These are phyloP conservation scores for Papiliotrema fonsecae DNA, from an alignment of 1,284 basidiomycete species.

Conservation along the genomic window DNA sequence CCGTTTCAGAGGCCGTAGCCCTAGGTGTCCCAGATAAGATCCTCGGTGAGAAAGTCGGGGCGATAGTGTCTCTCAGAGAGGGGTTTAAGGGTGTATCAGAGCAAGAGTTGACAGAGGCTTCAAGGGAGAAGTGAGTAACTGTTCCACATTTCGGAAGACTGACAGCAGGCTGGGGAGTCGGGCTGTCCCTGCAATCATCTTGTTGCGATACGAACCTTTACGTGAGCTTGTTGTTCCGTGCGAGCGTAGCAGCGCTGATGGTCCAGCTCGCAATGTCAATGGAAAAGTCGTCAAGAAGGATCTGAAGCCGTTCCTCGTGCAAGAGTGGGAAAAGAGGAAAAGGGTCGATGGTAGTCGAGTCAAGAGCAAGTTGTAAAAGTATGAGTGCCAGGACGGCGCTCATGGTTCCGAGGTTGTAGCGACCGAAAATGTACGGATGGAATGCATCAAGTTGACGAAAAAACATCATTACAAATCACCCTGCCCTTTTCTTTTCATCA, in stretches of 20 bases:
- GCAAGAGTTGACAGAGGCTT: slow-evolving; percentile 11
- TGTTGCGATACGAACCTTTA: slow-evolving; percentile 17
- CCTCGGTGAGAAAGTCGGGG: slow-evolving; percentile 38
- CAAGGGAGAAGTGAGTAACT: slow-evolving; percentile 11
- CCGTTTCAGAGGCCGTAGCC: slow-evolving; percentile 33
- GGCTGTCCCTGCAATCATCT: slow-evolving; percentile 24
- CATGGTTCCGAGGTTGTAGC: too few relatives aligned
- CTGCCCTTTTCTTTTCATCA: too few relatives aligned
- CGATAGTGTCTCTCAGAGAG: slow-evolving; percentile 24
- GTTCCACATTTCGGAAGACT: background rate
- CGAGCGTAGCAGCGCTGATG: background rate
- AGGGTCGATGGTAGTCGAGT: background rate
- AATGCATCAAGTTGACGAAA: too few relatives aligned
- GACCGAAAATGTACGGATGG: too few relatives aligned
- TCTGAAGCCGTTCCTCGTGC: slow-evolving; percentile 19
- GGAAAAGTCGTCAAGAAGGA: slow-evolving; percentile 36
- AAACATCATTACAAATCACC: too few relatives aligned
- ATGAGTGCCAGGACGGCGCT: background rate
- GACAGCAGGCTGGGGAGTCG: slow-evolving; percentile 15
- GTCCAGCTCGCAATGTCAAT: slow-evolving; percentile 31
- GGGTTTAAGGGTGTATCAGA: slow-evolving; percentile 11
- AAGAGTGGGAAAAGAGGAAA: slow-evolving; percentile 20
- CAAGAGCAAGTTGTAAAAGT: slow-evolving; percentile 1
- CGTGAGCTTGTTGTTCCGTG: slow-evolving; percentile 22
- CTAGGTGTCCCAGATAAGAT: slow-evolving; percentile 31